Percentiles rank a stretch among this genome's conserved stretches.
Evolutionary conservation across 805 yeast genomes (phyloP).

Genomic region (Spathaspora girioi): DNA sequence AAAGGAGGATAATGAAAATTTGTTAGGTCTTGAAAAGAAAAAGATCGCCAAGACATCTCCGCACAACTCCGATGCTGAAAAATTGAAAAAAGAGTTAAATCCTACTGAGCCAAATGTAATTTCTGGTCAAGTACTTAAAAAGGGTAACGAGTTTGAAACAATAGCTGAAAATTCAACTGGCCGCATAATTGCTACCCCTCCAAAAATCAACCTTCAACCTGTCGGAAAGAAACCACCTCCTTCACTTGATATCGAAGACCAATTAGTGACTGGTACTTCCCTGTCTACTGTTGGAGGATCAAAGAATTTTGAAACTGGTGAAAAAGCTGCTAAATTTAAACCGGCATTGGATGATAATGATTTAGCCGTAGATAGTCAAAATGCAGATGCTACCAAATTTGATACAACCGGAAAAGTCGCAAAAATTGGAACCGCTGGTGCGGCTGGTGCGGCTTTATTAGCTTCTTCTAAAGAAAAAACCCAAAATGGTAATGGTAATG

Average conservation of each 20-base stretch:
- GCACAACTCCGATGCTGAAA: neutral
- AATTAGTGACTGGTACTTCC: neutral
- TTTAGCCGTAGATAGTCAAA: neutral
- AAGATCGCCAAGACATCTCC: neutral
- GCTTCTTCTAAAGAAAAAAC: constrained; percentile 1
- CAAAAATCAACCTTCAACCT: constrained; percentile 8
- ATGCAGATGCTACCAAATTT: neutral
- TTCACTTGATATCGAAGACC: neutral
- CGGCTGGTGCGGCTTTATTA: constrained; percentile 11
- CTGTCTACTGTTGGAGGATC: neutral
- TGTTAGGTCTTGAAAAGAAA: neutral
- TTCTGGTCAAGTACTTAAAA: neutral
- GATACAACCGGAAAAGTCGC: neutral
- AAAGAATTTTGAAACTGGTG: neutral
- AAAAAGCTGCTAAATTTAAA: neutral
- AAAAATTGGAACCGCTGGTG: constrained; percentile 8
- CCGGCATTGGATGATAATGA: neutral
- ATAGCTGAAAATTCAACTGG: constrained; percentile 18
- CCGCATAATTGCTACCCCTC: constrained; percentile 26
- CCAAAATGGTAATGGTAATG: neutral
- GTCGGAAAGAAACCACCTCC: constrained; percentile 13
- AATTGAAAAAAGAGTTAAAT: neutral
- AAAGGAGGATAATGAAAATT: neutral
- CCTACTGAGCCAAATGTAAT: neutral
- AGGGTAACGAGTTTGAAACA: neutral